Base-by-base conservation (phyloP, 1,284 basidiomycete species). In the Flammula alnicola region DNA sequence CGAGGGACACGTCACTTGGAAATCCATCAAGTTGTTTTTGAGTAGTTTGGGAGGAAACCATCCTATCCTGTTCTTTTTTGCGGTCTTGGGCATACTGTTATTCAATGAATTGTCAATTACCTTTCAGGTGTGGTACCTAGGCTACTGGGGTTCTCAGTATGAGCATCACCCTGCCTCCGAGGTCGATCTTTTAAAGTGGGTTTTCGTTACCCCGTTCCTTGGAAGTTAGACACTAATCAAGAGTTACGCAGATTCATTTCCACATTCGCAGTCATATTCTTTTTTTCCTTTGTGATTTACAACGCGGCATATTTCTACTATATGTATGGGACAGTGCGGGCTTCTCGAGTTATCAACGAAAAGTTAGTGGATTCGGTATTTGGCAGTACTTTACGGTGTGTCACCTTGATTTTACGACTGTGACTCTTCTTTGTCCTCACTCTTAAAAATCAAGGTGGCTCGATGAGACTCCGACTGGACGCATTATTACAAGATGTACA, bases 81-180 rank as follows among this genome's bases (percentile, higher is more conserved):
- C 63, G 9, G 73, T 74, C 51, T 32, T 74, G 3, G 47, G 52
- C 12, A 64, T 63, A 1, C 52, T 72, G 7, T 47, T 68, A 19
- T 23, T 69, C 4, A 59, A 56, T 7, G 69, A 74, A 27, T 40
- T 69, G 11, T 56, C 59, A 5, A 63, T 67, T 16, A 67, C 74
- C 2, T 67, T 72, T 35, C 75, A 80, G 60, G 79, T 75, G 1
- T 83, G 78, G 74, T 84, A 76, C 67, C 68, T 85, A 8, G 83
- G 82, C 25, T 74, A 77, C 47, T 86, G 83, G 81, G 77, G 80
- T 6, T 67, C 71, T 4, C 78, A 81, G 45, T 85, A 84, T 60
- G 75, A 77, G 19, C 56, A 58, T 0, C 68, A 70, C 51, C 52
- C 61, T 19, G 36, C 70, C 9, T 58, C 65, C 1, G 63, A 74